These are phyloP conservation scores for Vigna reflexopilosa DNA, from an alignment of 306 rosid species.

Conservation along the genomic window DNA sequence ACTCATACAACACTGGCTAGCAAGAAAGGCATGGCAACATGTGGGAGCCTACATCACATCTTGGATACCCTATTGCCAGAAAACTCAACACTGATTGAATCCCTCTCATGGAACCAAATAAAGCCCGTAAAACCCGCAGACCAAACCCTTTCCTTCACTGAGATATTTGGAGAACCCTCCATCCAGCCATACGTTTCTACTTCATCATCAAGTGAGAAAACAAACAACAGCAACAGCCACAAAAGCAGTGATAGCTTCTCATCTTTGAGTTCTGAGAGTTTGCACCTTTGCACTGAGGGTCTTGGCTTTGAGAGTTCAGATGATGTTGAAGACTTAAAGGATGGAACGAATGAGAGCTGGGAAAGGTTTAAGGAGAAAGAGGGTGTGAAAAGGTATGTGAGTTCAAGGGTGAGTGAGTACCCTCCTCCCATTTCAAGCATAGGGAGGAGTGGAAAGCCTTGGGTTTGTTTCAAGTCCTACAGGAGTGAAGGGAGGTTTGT, in stretches of 20 bases:
- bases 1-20: conserved; percentile 7
- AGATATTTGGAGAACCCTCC: conserved; percentile 77
- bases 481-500: conserved; percentile 86
- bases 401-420: conserved; percentile 52
- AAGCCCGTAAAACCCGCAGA: conserved; percentile 51
- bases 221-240: conserved; percentile 45
- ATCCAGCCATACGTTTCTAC: conserved; percentile 4
- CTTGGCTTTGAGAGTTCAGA: conserved; percentile 90
- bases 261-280: conserved; percentile 67
- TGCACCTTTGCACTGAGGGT: conserved; percentile 95
- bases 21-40: conserved; percentile 71
- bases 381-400: conserved; percentile 33
- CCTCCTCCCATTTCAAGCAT: conserved; percentile 96
- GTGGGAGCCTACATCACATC: conserved; percentile 73
- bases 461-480: conserved; percentile 73
- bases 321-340: conserved; percentile 72
- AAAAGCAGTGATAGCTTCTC: conserved; percentile 70
- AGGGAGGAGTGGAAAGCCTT: conserved; percentile 78
- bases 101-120: conserved; percentile 74
- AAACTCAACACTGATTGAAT: conserved; percentile 64
- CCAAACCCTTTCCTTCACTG: conserved; percentile 60
- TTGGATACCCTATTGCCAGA: conserved; percentile 74
- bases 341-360: conserved; percentile 39
- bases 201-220: conserved; percentile 21
- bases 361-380: conserved; percentile 42